Percentiles rank a stretch among this genome's conserved stretches.
phyloP scores from a whole-genome alignment of 148 eudicot genomes.

The Spergularia bocconei region DNA sequence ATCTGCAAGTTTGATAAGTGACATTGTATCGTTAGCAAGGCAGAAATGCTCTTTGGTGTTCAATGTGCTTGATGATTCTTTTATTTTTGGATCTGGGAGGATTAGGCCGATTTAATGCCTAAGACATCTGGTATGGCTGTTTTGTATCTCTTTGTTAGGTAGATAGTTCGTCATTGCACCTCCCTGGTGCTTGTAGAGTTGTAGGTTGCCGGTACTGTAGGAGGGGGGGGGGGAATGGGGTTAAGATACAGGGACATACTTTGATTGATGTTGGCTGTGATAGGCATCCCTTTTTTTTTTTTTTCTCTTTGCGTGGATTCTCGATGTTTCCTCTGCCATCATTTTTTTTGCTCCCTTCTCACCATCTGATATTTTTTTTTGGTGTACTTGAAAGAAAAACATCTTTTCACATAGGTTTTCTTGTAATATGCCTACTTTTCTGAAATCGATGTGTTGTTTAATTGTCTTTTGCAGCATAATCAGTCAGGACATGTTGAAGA shows the following conservation, averaged over 20 bases:
- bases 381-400: no score
- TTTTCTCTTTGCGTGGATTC: background rate
- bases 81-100: background rate
- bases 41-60: background rate
- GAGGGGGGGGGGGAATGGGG: background rate
- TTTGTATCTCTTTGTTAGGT: background rate
- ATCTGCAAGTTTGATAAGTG: constrained; percentile 7
- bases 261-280: background rate
- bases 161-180: background rate
- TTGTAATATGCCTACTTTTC: background rate
- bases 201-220: background rate
- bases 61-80: background rate
- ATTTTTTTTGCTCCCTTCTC: background rate
- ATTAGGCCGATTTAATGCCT: background rate
- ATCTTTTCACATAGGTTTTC: background rate
- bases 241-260: background rate
- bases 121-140: background rate
- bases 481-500: constrained; percentile 49
- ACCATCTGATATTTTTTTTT: background rate
- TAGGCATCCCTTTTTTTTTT: background rate
- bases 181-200: background rate
- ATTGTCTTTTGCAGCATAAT: constrained; percentile 39
- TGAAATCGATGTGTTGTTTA: constrained; percentile 11
- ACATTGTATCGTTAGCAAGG: background rate
- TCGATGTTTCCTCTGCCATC: background rate